Evolutionary conservation across 2,329 filamentous ascomycete genomes (phyloP).

Genomic region (Zopfia rhizophila): DNA sequence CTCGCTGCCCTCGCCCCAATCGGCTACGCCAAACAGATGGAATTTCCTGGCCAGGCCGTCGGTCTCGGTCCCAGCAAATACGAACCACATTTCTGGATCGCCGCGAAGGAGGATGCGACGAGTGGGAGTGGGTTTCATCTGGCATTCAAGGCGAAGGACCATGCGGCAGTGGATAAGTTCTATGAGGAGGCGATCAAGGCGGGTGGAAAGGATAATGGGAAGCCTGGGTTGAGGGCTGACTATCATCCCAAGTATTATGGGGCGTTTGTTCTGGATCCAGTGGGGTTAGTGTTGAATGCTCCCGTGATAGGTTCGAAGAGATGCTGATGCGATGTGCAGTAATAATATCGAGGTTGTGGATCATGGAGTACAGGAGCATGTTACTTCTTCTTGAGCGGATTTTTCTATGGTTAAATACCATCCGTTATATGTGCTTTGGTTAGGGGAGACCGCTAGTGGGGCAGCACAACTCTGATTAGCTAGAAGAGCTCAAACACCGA

Average conservation of each 20-base stretch:
- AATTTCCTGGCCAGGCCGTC: slow-evolving; percentile 27
- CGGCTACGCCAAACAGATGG: slow-evolving; percentile 35
- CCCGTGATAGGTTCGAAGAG: background rate
- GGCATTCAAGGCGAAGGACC: slow-evolving; percentile 31
- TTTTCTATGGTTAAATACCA: no score
- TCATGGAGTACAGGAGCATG: no score
- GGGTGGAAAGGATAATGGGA: slow-evolving; percentile 37
- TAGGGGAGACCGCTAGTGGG: no score
- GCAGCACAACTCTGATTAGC: no score
- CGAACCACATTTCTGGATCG: slow-evolving; percentile 30
- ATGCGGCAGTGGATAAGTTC: slow-evolving; percentile 30
- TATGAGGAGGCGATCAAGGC: slow-evolving; percentile 34
- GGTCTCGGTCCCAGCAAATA: slow-evolving; percentile 25
- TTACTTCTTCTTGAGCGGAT: no score
- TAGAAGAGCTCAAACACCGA: no score
- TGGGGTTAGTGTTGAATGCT: slow-evolving; percentile 30
- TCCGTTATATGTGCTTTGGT: no score
- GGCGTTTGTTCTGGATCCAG: slow-evolving; percentile 39
- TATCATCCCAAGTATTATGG: slow-evolving; percentile 42
- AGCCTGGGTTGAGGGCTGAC: slow-evolving; percentile 32
- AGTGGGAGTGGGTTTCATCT: slow-evolving; percentile 23
- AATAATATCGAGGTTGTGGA: slow-evolving; percentile 14
- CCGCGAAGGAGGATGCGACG: slow-evolving; percentile 13
- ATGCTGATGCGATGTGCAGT: slow-evolving; percentile 2
- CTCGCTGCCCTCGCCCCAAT: slow-evolving; percentile 37